Percentiles rank a stretch among this genome's conserved stretches.
Conservation (phyloP, 495 filamentous ascomycete species). For the Oleoguttula mirabilis region DNA sequence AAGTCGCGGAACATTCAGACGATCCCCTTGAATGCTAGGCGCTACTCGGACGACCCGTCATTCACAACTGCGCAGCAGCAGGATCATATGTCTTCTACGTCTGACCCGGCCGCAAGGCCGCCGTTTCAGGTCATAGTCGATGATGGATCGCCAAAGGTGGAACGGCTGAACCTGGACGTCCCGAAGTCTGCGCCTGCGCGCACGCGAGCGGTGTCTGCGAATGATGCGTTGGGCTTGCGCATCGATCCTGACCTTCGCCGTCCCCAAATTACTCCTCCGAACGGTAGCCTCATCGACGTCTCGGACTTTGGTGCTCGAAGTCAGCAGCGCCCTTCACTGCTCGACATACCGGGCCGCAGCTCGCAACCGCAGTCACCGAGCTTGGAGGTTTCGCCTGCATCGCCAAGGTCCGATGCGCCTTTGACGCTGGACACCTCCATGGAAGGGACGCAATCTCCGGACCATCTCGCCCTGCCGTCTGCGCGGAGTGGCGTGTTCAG, state of each 20-base stretch:
- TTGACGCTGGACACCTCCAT: not conserved
- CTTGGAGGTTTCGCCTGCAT: conserved; percentile 4
- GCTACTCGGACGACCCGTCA: conserved; percentile 57
- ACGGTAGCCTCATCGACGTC: no score
- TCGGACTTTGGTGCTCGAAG: no score
- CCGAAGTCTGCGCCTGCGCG: conserved; percentile 24
- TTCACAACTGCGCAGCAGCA: conserved; percentile 35
- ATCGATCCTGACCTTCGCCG: conserved; percentile 18
- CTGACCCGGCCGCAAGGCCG: conserved; percentile 33
- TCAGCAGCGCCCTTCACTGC: no score
- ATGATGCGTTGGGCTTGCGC: conserved; percentile 35
- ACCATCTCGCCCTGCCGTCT: conserved; percentile 1
- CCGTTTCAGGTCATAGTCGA: conserved; percentile 20
- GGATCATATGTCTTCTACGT: conserved; percentile 39
- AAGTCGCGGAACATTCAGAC: conserved; percentile 62
- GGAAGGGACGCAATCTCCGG: not conserved
- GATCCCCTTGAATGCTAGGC: conserved; percentile 52
- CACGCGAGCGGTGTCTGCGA: conserved; percentile 54
- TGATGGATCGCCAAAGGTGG: conserved; percentile 15
- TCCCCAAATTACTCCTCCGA: no score
- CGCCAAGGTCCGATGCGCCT: not conserved
- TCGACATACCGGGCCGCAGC: conserved; percentile 4
- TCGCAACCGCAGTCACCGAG: conserved; percentile 4
- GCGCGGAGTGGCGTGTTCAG: not conserved
- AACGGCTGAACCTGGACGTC: conserved; percentile 22